Evolutionary conservation across 768 basidiomycete genomes (phyloP).

Genomic region (Hericium coralloides): DNA sequence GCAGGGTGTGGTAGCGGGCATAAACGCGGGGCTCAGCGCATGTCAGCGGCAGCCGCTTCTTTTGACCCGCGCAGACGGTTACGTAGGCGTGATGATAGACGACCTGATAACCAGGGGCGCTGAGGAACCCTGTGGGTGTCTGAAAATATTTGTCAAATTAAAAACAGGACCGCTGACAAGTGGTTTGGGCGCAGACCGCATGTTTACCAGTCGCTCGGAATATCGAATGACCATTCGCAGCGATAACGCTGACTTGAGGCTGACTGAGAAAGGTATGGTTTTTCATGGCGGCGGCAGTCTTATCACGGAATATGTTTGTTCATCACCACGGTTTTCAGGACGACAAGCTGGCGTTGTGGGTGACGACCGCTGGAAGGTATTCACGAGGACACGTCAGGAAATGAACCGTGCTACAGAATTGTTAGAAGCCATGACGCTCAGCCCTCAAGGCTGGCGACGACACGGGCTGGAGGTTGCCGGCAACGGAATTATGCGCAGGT

Average conservation of each 20-base stretch:
- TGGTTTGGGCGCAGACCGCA: conserved; percentile 52
- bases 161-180: not conserved
- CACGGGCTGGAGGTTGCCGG: conserved; percentile 31
- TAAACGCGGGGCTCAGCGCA: conserved; percentile 76
- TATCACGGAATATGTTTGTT: not conserved
- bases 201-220: conserved; percentile 90
- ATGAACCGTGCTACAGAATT: conserved; percentile 25
- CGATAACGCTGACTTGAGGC: conserved; percentile 80
- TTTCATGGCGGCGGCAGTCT: not conserved
- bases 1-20: conserved; percentile 81
- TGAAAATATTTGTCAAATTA: not conserved
- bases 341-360: conserved; percentile 33
- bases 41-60: conserved; percentile 44
- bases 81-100: conserved; percentile 86
- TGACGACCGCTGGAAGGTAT: conserved; percentile 34
- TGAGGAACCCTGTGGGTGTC: conserved; percentile 75
- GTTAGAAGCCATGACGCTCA: conserved; percentile 27
- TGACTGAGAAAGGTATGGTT: conserved; percentile 63
- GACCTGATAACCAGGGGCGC: conserved; percentile 84
- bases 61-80: conserved; percentile 79
- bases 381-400: conserved; percentile 23
- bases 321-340: conserved; percentile 20
- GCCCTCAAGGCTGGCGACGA: conserved; percentile 38
- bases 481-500: conserved; percentile 41
- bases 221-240: conserved; percentile 83